Evolutionary conservation across 169 alveolate species (phyloP).

Genomic region (Plasmodium knowlesi): DNA sequence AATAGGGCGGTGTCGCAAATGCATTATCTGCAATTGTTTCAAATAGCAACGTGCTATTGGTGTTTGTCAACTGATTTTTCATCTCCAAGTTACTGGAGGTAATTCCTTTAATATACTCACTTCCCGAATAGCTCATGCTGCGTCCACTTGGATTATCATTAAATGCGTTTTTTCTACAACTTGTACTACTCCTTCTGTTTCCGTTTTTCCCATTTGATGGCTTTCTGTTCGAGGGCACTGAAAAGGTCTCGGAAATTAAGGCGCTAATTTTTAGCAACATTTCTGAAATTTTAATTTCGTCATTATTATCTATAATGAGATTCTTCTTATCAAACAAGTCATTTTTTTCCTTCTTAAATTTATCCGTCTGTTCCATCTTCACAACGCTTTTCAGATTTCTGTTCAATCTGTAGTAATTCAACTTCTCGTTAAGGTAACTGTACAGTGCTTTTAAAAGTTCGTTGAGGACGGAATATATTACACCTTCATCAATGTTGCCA

Average conservation of each 20-base stretch:
- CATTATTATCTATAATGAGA: slow-evolving; percentile 13
- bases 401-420: slow-evolving; percentile 11
- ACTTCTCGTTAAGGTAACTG: slow-evolving; percentile 21
- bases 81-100: background rate
- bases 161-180: background rate
- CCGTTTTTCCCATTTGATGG: background rate
- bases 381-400: background rate
- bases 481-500: slow-evolving; percentile 20
- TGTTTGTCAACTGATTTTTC: background rate
- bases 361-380: background rate
- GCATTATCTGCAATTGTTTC: background rate
- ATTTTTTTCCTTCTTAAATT: background rate
- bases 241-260: slow-evolving; percentile 21
- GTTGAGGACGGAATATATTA: background rate
- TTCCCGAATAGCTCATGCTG: background rate
- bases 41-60: background rate
- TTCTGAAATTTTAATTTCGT: slow-evolving; percentile 13
- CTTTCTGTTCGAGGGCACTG: background rate
- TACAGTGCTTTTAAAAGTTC: slow-evolving; percentile 40
- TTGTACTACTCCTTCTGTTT: background rate
- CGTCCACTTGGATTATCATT: slow-evolving; percentile 3
- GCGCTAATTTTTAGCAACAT: slow-evolving; percentile 21
- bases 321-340: slow-evolving; percentile 21
- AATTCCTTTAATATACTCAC: background rate
- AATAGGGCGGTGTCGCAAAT: background rate